Evolutionary conservation across 352 stramenopile species (phyloP).

Genomic region (Pythium dissotocum): DNA sequence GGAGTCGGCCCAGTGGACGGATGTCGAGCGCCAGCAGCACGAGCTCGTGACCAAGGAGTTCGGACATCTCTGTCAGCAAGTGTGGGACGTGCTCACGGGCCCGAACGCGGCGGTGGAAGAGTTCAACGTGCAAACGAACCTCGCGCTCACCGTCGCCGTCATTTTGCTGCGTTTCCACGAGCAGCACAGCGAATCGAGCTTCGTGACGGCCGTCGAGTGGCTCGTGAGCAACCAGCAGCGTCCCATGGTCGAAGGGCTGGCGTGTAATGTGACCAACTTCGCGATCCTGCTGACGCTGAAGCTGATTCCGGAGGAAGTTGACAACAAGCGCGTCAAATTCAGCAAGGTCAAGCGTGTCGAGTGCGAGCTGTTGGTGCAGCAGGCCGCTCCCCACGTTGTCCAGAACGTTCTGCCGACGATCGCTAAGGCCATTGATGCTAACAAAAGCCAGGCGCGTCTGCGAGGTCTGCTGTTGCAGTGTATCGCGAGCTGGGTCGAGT

Average conservation of each 20-base stretch:
- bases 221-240: conserved; percentile 70
- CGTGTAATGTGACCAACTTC: conserved; percentile 65
- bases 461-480: conserved; percentile 59
- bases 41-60: conserved; percentile 64
- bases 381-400: conserved; percentile 60
- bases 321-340: conserved; percentile 82
- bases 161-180: conserved; percentile 81
- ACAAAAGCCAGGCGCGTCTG: conserved; percentile 44
- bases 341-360: conserved; percentile 60
- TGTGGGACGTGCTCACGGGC: conserved; percentile 77
- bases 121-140: conserved; percentile 60
- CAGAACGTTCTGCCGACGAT: conserved; percentile 61
- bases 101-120: conserved; percentile 56
- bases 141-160: conserved; percentile 75
- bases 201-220: conserved; percentile 72
- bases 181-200: conserved; percentile 44
- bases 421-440: conserved; percentile 54
- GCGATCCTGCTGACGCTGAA: conserved; percentile 74
- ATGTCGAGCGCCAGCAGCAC: conserved; percentile 51
- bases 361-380: conserved; percentile 70
- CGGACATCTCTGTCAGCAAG: conserved; percentile 56
- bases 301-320: conserved; percentile 74
- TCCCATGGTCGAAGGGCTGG: conserved; percentile 41
- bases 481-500: conserved; percentile 77
- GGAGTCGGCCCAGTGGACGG: conserved; percentile 48